Evolutionary conservation across 2,329 filamentous ascomycete genomes (phyloP), one percentile per base, ranked within the genome.

Genomic region (Fusarium phyllophilum): DNA sequence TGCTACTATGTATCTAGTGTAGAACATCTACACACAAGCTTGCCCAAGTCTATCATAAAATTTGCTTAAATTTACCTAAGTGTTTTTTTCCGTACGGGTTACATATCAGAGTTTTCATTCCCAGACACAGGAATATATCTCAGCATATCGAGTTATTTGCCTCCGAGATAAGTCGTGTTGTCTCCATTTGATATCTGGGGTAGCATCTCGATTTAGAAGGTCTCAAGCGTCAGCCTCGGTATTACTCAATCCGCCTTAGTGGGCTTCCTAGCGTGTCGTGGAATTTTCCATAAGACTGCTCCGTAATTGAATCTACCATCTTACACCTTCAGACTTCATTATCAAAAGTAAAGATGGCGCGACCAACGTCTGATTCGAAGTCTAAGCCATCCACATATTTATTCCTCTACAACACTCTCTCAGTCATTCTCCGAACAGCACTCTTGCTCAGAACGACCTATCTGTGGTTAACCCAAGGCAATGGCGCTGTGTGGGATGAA

Each of bases 401-500:
- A 6, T 63, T 73, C 34, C 3, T 70, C 3, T 77, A 77, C 31
- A 77, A 77, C 20, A 44, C 61, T 5, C 8, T 70, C 5, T 75
- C 65, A 5, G 70, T 67, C 2, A 20, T 64, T 15, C 38, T 77
- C 3, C 62, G 75, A 36, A 41, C 48, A 33, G 36, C 39, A 12
- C 56, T 77, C 22, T 36, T 72, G 2, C 10, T 65, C 11, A 66
- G 65, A 38, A 74, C 72, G 5, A 15, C 56, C 17, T 42, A 70
- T 5, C 24, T 77, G 13, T 77, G 75, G 65, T 39, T 18, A 6
- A 51, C n/a, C 4, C 4, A 46, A 12, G 72, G 65, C 11, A 75
- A 77, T 34, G 45, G 45, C 4, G 36, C 59, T 18, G 75, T 75
- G 10, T 77, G 75, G 75, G 39, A 64, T 4, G 55, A 72, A n/a